Evolutionary conservation across 202 grass and related monocot genomes (phyloP), one percentile per base, ranked within the genome.

Genomic region (Setaria viridis): DNA sequence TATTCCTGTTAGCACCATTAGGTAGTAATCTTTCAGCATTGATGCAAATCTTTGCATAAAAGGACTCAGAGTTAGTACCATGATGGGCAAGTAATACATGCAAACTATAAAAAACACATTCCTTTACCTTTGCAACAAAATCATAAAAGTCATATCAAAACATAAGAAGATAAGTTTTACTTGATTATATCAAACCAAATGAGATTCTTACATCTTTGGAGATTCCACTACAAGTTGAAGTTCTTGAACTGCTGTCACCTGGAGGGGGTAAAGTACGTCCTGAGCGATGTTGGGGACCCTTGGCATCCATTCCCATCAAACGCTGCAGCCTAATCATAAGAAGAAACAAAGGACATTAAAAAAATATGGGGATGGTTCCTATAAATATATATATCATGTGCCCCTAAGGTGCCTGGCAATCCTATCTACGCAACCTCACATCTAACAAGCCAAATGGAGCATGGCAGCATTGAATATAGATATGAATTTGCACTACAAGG

Each of bases 221-320:
- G 75, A 55, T 76, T 57, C 33, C 91, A 77, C 33, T 80, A 33
- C 50, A 45, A 62, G 30, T 82, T 49, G 79, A 37, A 42, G 57
- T 76, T 82, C 81, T 85, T 59, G 86, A 51, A 65, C 60, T 87
- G 83, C 62, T 69, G 71, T 78, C 67, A 20, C 72, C 43, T 79
- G 92, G 92, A 58, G 89, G 84, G 46, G 89, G 89, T 86, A 94
- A 78, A 73, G 89, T 91, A 50, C 46, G 84, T 79, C 92, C 92
- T 35, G 92, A 89, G 29, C 86, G 84, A 46, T 80, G 86, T 81
- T 77, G 46, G 46, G 19, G 54, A 79, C 69, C 60, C 35, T 66
- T 81, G n/a, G 64, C 78, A 89, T 76, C 78, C 68, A 68, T 82
- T 85, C 86, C 92, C 73, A 90, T 82, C 29, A 60, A 87, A 56